phyloP scores from a whole-genome alignment of 1,284 basidiomycete genomes.

The Leucoagaricus sp. region DNA sequence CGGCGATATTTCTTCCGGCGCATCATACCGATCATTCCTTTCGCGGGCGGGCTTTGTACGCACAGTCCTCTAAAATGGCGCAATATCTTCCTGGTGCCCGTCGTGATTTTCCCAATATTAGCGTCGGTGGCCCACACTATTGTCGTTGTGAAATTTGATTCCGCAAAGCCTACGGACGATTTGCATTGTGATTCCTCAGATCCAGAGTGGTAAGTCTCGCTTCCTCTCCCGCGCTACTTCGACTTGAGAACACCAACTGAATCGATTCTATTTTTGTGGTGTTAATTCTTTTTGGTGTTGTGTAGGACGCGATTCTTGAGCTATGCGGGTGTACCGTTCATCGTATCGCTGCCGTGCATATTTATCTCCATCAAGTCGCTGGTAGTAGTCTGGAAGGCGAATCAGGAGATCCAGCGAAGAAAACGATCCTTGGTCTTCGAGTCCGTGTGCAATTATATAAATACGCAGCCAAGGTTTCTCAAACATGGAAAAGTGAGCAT shows the following conservation, averaged over 20 bases:
- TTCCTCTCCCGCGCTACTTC: background rate
- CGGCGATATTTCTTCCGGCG: constrained; percentile 20
- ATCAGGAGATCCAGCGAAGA: constrained; percentile 38
- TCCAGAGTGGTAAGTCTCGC: constrained; percentile 51
- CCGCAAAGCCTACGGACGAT: constrained; percentile 46
- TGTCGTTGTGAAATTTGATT: constrained; percentile 43
- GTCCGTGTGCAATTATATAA: constrained; percentile 3
- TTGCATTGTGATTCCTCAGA: constrained; percentile 55
- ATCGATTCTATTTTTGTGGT: background rate
- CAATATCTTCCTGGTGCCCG: constrained; percentile 39
- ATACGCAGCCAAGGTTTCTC: background rate
- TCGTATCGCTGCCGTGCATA: constrained; percentile 54
- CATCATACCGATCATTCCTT: background rate
- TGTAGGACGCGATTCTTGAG: constrained; percentile 60
- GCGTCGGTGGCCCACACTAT: constrained; percentile 44
- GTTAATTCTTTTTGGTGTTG: background rate
- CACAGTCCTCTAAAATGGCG: constrained; percentile 44
- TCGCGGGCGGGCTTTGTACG: background rate
- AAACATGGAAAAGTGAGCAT: constrained; percentile 3
- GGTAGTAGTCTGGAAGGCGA: constrained; percentile 35
- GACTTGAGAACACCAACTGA: background rate
- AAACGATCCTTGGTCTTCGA: constrained; percentile 25
- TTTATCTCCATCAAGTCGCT: constrained; percentile 48
- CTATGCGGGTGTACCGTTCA: constrained; percentile 57
- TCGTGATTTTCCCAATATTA: constrained; percentile 48